phyloP scores from a whole-genome alignment of 2,329 filamentous ascomycete genomes.

The Ceratocystis huliohia region DNA sequence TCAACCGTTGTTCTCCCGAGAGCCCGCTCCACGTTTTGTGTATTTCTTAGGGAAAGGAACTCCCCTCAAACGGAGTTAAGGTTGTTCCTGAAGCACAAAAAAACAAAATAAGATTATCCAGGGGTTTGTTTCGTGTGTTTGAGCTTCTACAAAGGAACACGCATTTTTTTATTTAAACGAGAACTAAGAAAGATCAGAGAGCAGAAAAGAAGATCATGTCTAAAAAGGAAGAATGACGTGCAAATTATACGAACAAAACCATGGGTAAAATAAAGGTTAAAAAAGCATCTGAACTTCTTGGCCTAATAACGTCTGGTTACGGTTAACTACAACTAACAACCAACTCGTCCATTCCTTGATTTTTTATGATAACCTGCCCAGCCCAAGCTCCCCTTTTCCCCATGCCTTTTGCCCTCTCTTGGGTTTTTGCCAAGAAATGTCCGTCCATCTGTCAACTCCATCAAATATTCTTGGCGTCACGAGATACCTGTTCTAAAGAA shows the following conservation, averaged over 20 bases:
- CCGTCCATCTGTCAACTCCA: neutral
- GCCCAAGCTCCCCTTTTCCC: too few relatives aligned
- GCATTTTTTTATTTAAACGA: neutral
- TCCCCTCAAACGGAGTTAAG: neutral
- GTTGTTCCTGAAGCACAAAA: neutral
- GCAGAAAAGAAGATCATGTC: too few relatives aligned
- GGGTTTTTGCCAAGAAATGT: neutral
- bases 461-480: conserved; percentile 1
- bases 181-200: neutral
- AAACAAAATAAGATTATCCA: neutral
- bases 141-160: neutral
- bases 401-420: neutral
- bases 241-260: neutral
- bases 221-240: neutral
- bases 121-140: neutral
- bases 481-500: neutral
- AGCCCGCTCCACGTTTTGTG: too few relatives aligned
- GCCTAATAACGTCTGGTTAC: too few relatives aligned
- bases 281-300: neutral
- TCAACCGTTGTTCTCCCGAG: too few relatives aligned
- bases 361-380: too few relatives aligned
- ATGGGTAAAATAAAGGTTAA: neutral
- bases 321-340: too few relatives aligned
- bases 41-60: neutral
- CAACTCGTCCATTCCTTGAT: too few relatives aligned